Percentiles rank a stretch among this genome's conserved stretches.
These are phyloP conservation scores for Phaeosphaeria sp. DNA, from an alignment of 2,329 filamentous ascomycete species.

Conservation along the genomic window DNA sequence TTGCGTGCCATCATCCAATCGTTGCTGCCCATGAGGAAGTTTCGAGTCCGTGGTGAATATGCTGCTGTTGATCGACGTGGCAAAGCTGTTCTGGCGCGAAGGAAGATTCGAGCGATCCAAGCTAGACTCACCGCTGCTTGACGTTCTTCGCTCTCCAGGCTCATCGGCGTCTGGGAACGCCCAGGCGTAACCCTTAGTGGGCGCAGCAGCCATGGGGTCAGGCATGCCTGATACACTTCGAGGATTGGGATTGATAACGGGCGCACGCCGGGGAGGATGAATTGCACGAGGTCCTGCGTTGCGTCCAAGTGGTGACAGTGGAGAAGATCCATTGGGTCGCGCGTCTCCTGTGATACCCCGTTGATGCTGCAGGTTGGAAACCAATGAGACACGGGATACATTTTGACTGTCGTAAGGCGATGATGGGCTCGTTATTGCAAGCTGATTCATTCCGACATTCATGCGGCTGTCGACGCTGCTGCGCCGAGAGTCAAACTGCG, in stretches of 20 bases:
- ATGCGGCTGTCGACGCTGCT: constrained; percentile 83
- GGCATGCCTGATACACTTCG: constrained; percentile 69
- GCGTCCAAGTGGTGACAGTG: constrained; percentile 54
- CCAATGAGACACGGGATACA: constrained; percentile 76
- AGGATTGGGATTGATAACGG: constrained; percentile 74
- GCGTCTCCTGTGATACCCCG: constrained; percentile 48
- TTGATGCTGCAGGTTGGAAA: constrained; percentile 72
- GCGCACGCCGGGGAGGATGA: constrained; percentile 65
- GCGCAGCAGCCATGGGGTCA: constrained; percentile 71
- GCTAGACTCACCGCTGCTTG: constrained; percentile 57
- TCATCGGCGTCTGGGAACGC: constrained; percentile 79
- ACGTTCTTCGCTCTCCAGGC: constrained; percentile 55
- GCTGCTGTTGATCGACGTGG: constrained; percentile 79
- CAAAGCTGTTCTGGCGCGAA: constrained; percentile 76
- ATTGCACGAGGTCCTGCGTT: constrained; percentile 38
- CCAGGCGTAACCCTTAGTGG: constrained; percentile 84
- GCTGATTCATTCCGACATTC: constrained; percentile 72
- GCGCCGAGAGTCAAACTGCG: constrained; percentile 66
- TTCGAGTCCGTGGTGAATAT: constrained; percentile 78
- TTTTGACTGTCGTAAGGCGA: constrained; percentile 80
- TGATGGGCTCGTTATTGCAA: constrained; percentile 66
- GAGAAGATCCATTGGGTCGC: constrained; percentile 53
- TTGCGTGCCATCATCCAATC: constrained; percentile 67
- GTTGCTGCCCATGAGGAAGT: constrained; percentile 73
- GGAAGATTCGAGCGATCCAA: constrained; percentile 60